A percentile compares a stretch with the other conserved stretches of the same genome.
phyloP scores from a whole-genome alignment of 2,329 filamentous ascomycete genomes.

The Sporothrix phasma region DNA sequence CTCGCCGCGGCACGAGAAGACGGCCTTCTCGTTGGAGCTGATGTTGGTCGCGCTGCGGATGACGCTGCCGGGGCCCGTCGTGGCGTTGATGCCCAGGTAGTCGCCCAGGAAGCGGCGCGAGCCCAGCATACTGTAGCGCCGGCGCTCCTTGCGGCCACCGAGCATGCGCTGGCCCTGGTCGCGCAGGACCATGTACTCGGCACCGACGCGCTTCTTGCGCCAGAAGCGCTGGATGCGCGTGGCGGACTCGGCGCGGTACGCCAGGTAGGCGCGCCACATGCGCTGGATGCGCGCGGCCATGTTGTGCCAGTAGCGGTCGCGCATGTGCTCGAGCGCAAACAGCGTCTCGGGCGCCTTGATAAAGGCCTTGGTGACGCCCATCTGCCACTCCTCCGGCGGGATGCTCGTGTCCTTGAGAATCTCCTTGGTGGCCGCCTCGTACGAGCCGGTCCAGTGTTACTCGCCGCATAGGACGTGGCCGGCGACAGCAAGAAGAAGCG shows the following conservation, averaged over 20 bases:
- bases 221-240: constrained; percentile 92
- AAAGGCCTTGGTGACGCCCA: constrained; percentile 94
- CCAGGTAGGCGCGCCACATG: constrained; percentile 91
- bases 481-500: constrained; percentile 93
- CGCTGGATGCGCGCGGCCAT: constrained; percentile 97
- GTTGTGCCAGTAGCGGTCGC: constrained; percentile 97
- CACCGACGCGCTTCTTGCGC: constrained; percentile 83
- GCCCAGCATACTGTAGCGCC: constrained; percentile 82
- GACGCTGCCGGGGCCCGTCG: constrained; percentile 67
- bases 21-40: constrained; percentile 58
- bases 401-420: constrained; percentile 97
- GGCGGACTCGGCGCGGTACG: constrained; percentile 85
- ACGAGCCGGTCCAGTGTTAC: constrained; percentile 88
- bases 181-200: constrained; percentile 78
- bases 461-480: constrained; percentile 94
- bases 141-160: constrained; percentile 76
- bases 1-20: constrained; percentile 90
- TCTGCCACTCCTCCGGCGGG: constrained; percentile 88
- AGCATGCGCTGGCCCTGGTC: constrained; percentile 80
- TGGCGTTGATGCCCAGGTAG: constrained; percentile 81
- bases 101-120: constrained; percentile 90
- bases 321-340: constrained; percentile 94
- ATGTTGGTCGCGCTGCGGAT: constrained; percentile 68
- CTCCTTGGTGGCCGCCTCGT: constrained; percentile 77
- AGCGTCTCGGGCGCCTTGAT: constrained; percentile 97